A percentile compares a stretch with the other conserved stretches of the same genome.
These are phyloP conservation scores for Hymenoscyphus scutula DNA, from an alignment of 2,329 filamentous ascomycete species.

Conservation along the genomic window DNA sequence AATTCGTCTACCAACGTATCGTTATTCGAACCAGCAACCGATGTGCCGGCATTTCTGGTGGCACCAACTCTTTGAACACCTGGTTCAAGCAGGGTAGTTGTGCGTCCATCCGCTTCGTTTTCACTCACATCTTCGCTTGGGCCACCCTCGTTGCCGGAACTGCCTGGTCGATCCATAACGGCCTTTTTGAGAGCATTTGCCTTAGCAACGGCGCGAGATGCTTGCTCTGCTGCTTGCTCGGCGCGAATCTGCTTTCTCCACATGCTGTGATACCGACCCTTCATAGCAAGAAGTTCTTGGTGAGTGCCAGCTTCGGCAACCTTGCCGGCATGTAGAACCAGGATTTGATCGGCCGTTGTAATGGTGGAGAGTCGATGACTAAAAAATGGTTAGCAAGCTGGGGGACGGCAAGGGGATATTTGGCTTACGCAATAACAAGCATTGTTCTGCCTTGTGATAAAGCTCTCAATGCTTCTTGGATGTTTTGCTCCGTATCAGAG, in stretches of 20 bases:
- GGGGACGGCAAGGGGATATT: conserved; percentile 59
- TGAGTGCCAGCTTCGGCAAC: conserved; percentile 79
- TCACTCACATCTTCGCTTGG: conserved; percentile 33
- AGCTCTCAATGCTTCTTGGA: conserved; percentile 79
- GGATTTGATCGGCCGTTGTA: conserved; percentile 84
- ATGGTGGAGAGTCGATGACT: conserved; percentile 76
- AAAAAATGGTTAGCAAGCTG: conserved; percentile 74
- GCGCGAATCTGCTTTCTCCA: conserved; percentile 87
- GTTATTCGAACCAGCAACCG: conserved; percentile 21
- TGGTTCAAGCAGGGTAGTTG: conserved; percentile 11
- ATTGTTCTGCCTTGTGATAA: conserved; percentile 85
- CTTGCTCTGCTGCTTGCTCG: conserved; percentile 65
- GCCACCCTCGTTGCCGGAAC: conserved; percentile 29
- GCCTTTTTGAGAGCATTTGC: conserved; percentile 34
- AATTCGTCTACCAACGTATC: conserved; percentile 7
- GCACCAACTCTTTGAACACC: conserved; percentile 12
- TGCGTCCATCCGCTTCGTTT: conserved; percentile 29
- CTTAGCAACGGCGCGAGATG: conserved; percentile 36
- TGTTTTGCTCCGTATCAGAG: conserved; percentile 89
- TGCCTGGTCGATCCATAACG: conserved; percentile 30
- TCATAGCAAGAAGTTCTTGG: conserved; percentile 66
- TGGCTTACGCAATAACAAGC: conserved; percentile 82
- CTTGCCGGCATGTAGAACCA: conserved; percentile 75
- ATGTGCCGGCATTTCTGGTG: conserved; percentile 13
- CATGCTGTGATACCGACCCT: conserved; percentile 75